These are phyloP conservation scores for Xylaria sp. DNA, from an alignment of 2,329 filamentous ascomycete species.

Conservation along the genomic window DNA sequence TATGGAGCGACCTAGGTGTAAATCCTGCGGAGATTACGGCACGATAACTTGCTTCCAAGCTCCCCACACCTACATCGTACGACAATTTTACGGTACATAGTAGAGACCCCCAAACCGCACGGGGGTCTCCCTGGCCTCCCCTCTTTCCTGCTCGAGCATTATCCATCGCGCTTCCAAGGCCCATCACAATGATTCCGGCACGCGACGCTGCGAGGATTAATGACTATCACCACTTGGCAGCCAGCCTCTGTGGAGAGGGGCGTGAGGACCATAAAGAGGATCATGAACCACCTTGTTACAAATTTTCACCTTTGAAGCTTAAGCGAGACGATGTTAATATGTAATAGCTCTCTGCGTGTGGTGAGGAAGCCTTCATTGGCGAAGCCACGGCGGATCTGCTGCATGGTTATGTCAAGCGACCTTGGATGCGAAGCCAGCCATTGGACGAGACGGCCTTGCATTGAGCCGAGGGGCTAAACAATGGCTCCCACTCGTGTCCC, in stretches of 20 bases:
- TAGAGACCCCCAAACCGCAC: conserved; percentile 16
- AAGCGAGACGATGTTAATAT: conserved; percentile 26
- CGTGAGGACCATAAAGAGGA: not conserved
- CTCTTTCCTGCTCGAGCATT: conserved; percentile 12
- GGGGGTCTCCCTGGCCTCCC: conserved; percentile 22
- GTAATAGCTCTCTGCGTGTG: conserved; percentile 13
- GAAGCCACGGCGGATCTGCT: conserved; percentile 16
- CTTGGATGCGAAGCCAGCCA: not conserved
- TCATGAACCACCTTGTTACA: conserved; percentile 8
- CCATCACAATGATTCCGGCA: conserved; percentile 19
- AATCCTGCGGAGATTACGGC: conserved; percentile 5
- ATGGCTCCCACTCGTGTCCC: conserved; percentile 17
- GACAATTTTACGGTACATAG: conserved; percentile 23
- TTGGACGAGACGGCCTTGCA: conserved; percentile 25
- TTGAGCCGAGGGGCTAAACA: conserved; percentile 25
- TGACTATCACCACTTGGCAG: conserved; percentile 14
- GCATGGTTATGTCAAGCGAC: not conserved
- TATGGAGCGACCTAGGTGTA: conserved; percentile 1
- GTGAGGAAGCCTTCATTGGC: conserved; percentile 14
- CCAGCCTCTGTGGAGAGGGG: too few species aligned
- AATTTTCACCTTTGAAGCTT: conserved; percentile 20
- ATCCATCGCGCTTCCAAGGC: conserved; percentile 20
- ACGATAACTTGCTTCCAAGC: conserved; percentile 22
- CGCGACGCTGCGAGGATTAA: conserved; percentile 26
- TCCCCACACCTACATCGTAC: conserved; percentile 25